Conservation (phyloP, 2,329 filamentous ascomycete genomes). For the Alternaria incomplexa region DNA sequence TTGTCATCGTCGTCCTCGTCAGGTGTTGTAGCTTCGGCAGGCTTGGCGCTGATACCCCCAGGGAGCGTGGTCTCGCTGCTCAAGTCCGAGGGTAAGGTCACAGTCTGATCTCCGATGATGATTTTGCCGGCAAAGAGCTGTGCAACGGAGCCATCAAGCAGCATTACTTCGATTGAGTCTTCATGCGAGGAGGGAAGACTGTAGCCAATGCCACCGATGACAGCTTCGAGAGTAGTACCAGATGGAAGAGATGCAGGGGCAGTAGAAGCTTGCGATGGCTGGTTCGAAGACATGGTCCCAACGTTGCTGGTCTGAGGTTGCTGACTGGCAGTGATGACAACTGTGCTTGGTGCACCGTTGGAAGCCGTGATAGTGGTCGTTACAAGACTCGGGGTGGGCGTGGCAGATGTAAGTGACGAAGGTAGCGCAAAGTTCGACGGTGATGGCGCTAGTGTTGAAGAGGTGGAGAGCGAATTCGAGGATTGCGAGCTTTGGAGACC, state of each 20-base stretch:
- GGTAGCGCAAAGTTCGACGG: too few relatives aligned
- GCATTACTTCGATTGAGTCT: constrained; percentile 13
- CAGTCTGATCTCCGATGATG: constrained; percentile 10
- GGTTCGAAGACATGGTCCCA: background rate
- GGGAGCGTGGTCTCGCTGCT: background rate
- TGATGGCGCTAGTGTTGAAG: background rate
- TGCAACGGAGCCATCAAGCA: constrained; percentile 11
- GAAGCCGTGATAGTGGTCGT: background rate
- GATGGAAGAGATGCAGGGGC: background rate
- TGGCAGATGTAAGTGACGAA: too few relatives aligned
- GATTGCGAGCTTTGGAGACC: background rate
- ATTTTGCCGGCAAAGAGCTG: constrained; percentile 11
- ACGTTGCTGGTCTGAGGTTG: background rate
- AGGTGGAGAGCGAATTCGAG: background rate
- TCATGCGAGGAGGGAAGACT: constrained; percentile 16
- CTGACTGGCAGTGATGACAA: background rate
- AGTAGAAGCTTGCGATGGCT: background rate
- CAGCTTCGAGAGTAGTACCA: constrained; percentile 3
- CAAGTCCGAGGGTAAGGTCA: background rate
- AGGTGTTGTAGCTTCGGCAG: constrained; percentile 9
- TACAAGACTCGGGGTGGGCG: background rate
- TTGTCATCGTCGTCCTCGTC: constrained; percentile 1
- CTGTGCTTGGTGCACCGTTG: background rate
- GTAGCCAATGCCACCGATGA: constrained; percentile 17
- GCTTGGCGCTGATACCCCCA: constrained; percentile 9